Evolutionary conservation across 148 eudicot species (phyloP).

Genomic region (Rhododendron henanense): DNA sequence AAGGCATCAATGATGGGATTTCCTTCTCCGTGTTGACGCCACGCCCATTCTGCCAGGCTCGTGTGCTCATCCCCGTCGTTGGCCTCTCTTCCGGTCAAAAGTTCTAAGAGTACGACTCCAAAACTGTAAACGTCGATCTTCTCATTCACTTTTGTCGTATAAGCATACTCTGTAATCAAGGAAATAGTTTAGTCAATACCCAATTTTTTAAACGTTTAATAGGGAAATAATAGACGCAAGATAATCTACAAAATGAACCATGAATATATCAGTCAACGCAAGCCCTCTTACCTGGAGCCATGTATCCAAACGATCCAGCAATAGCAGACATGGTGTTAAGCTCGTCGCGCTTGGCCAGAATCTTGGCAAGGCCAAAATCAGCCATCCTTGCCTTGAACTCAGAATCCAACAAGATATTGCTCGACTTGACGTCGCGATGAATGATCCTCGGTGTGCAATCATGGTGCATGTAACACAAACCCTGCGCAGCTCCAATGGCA

Average conservation of each 20-base stretch:
- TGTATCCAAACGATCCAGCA: conserved; percentile 59
- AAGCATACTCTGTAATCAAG: conserved; percentile 36
- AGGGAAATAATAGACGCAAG: neutral
- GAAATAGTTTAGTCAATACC: neutral
- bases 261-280: neutral
- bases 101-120: conserved; percentile 57
- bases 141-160: conserved; percentile 46
- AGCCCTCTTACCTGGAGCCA: conserved; percentile 49
- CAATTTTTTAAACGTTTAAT: neutral
- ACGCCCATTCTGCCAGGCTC: conserved; percentile 59
- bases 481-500: conserved; percentile 51
- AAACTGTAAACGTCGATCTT: conserved; percentile 62
- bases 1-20: conserved; percentile 27
- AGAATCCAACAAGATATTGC: conserved; percentile 52
- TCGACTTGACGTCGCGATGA: conserved; percentile 58
- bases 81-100: conserved; percentile 55
- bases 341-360: conserved; percentile 31
- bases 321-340: conserved; percentile 43
- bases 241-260: neutral
- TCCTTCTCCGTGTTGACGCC: conserved; percentile 43
- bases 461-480: conserved; percentile 56
- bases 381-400: conserved; percentile 51
- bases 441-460: conserved; percentile 41
- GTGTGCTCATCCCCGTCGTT: conserved; percentile 36
- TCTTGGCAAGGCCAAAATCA: conserved; percentile 55